Conservation (phyloP, 352 stramenopile genomes). For the Thraustochytrium sp. region DNA sequence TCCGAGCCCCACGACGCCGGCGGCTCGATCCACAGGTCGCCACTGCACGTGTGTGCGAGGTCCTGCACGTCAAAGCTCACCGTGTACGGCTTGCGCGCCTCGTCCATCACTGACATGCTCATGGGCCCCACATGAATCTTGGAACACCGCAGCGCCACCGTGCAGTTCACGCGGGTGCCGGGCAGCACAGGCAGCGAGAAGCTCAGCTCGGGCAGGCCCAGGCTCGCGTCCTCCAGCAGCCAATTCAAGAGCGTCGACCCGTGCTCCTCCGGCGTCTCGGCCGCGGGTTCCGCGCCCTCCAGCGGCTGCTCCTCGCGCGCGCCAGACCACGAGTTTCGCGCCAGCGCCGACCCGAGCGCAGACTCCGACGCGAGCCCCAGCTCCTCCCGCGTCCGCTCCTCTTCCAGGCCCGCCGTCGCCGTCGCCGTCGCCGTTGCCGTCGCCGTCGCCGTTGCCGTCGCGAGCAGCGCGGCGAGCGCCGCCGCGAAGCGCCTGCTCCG, state of each 20-base stretch:
- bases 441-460: too few relatives aligned
- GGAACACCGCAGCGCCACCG: background rate
- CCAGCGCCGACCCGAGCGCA: too few relatives aligned
- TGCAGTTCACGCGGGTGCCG: background rate
- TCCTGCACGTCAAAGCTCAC: background rate
- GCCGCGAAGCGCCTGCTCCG: too few relatives aligned
- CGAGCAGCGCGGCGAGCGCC: too few relatives aligned
- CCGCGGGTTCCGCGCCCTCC: too few relatives aligned
- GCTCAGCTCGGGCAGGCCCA: background rate
- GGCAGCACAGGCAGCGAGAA: background rate
- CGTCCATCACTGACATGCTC: background rate
- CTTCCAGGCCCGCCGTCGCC: too few relatives aligned
- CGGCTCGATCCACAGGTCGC: background rate
- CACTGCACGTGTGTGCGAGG: background rate
- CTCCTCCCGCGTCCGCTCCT: too few relatives aligned
- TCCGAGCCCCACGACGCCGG: background rate
- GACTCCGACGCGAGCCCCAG: too few relatives aligned
- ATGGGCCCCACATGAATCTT: background rate
- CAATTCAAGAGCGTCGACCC: background rate
- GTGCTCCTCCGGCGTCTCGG: too few relatives aligned
- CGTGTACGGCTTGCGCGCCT: background rate
- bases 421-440: too few relatives aligned
- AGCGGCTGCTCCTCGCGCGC: too few relatives aligned
- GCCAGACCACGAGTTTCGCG: too few relatives aligned
- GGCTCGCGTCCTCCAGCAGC: conserved; percentile 4